Base-by-base conservation (phyloP, 495 filamentous ascomycete genomes). In the Trichocladium antarcticum region DNA sequence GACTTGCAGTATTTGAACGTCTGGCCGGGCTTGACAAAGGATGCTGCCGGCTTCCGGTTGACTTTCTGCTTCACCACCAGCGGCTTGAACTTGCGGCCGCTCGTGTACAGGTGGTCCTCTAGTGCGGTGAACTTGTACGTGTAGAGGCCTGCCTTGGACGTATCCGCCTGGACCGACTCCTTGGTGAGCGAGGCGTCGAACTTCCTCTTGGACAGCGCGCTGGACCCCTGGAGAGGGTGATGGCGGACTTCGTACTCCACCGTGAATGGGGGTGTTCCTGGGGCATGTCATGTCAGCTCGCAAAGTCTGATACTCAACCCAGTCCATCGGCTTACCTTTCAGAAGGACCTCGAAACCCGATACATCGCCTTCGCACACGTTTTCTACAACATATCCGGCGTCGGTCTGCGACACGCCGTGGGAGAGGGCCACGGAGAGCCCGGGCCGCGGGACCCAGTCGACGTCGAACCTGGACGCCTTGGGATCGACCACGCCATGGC, bases 1-100 rank as follows among this genome's bases (percentile, higher is more conserved):
- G 84, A 80, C 55, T 87, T 82, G 69, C 92, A 98, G 66, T 87
- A 95, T 51, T 86, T 92, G 69, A 95, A 95, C 4, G 88, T 87
- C 62, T 89, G 89, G n/a, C 87, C 90, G 2, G 88, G 87, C 51
- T 85, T 84, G 45, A 74, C 74, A 57, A 98, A 97, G 11, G 72
- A 68, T 17, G 87, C 90, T 9, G 79, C 78, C 0, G 92, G 92
- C 27, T 83, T 80, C 15, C 83, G 68, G 61, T 93, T 82, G 21
- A 98, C 88, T 19, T 72, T 80, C 59, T 98, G 92, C 36, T 83
- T 74, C 2, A 98, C 71, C 16, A 76, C 68, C n/a, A 95, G 57
- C 11, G 80, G 74, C 45, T 70, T 70, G 57, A 78, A 78, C 49
- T 73, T 73, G 40, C 80, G 74, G 56, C 85, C 78, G 55, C 83